A percentile compares a stretch with the other conserved stretches of the same genome.
Evolutionary conservation across 2,329 filamentous ascomycete species (phyloP).

Genomic region (Trichophyton rubrum): DNA sequence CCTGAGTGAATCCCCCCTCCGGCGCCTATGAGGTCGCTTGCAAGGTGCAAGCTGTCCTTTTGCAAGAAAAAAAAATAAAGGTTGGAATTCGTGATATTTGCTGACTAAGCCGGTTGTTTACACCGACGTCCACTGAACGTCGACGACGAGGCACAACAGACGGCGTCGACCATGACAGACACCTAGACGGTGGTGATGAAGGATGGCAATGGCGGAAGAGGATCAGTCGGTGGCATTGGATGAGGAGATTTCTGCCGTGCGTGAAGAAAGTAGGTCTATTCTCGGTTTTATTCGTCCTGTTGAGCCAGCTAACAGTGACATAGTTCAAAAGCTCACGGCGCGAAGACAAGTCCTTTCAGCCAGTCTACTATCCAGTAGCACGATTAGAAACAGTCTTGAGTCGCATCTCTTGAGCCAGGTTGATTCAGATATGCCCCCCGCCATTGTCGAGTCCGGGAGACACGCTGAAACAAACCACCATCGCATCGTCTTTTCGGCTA

Average conservation of each 20-base stretch:
- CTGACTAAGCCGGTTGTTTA: neutral
- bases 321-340: slow-evolving; percentile 29
- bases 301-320: slow-evolving; percentile 10
- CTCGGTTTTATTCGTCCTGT: neutral
- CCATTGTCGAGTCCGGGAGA: slow-evolving; percentile 20
- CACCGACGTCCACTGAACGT: too few species aligned
- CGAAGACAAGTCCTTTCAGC: slow-evolving; percentile 29
- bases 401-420: slow-evolving; percentile 7
- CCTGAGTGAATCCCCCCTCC: neutral
- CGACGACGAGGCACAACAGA: neutral
- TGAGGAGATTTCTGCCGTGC: slow-evolving; percentile 30
- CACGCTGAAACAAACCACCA: slow-evolving; percentile 30
- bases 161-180: neutral
- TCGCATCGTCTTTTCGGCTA: slow-evolving; percentile 34
- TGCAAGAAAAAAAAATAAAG: neutral
- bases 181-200: neutral
- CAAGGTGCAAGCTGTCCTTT: neutral
- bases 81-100: neutral
- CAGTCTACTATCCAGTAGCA: slow-evolving; percentile 30
- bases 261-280: slow-evolving; percentile 27
- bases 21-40: neutral
- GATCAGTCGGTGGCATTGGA: slow-evolving; percentile 20
- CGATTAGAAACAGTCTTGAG: slow-evolving; percentile 23
- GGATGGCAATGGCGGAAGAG: neutral
- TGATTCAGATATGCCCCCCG: slow-evolving; percentile 22